Evolutionary conservation across 257 asterid genomes (phyloP), one percentile per base, ranked within the genome.

Genomic region (Gentiana macrophylla): DNA sequence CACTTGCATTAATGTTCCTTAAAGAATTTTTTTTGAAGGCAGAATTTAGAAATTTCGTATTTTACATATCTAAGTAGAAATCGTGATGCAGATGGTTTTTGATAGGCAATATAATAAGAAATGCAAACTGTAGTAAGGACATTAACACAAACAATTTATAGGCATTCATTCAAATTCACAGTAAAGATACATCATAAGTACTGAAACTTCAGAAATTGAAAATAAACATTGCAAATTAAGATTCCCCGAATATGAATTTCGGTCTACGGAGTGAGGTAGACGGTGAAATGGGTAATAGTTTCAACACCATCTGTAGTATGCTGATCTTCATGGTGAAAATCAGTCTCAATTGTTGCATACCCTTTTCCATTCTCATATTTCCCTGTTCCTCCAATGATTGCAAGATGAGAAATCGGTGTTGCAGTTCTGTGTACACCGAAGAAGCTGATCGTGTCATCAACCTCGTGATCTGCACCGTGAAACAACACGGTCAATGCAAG

Each of bases 381-480:
- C 0, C 97, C 97, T 0, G 94, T 80, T 34, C 97, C 97, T 41
- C 97, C 95, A 49, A 84, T 62, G 12, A 88, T 63, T 10, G 94
- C 92, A 24, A 89, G 79, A 32, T 89, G 89, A 2, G 97, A 89
- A 1, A 83, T 63, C 4, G 94, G 92, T 0, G 91, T 79, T 4
- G 97, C 95, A 5, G 97, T 89, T 15, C 97, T 68, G 68, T 89
- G 95, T 32, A 88, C 73, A 8, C 96, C 98, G 4, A 86, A 90
- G 74, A 90, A 86, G 73, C 94, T 86, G 8, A 90, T 38, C 1
- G 90, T 80, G 35, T 90, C 95, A 0, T 59, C 76, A 3, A 66
- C 56, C 62, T 80, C 94, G 46, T 75, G 71, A 12, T 64, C 65
- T 10, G 67, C 66, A 8, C 89, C 81, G 51, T 90, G 96, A 62